Conservation (phyloP, 164 flowering plant genomes). For the Vitis cinerea region DNA sequence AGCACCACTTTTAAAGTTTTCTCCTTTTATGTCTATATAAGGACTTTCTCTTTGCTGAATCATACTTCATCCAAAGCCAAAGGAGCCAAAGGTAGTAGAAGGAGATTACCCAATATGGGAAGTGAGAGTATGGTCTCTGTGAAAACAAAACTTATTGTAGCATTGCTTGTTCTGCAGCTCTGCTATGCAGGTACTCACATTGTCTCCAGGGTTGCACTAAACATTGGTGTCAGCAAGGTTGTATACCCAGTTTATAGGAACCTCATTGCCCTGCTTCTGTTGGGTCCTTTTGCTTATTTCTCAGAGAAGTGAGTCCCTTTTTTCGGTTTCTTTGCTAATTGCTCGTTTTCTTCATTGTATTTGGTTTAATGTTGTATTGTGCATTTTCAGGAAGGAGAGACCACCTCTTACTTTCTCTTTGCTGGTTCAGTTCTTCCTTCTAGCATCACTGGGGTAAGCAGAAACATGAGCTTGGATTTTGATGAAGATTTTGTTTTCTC, state of each 20-base stretch:
- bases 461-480: neutral
- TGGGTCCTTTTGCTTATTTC: slow-evolving; percentile 69
- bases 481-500: neutral
- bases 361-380: neutral
- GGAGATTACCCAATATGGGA: slow-evolving; percentile 15
- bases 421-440: slow-evolving; percentile 66
- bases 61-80: neutral
- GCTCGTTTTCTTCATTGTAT: neutral
- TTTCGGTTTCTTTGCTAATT: neutral
- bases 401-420: slow-evolving; percentile 68
- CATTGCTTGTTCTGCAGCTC: slow-evolving; percentile 57
- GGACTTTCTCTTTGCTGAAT: too few species aligned
- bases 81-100: neutral
- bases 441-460: slow-evolving; percentile 69
- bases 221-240: slow-evolving; percentile 79
- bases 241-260: slow-evolving; percentile 78
- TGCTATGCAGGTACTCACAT: slow-evolving; percentile 79
- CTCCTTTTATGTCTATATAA: too few species aligned
- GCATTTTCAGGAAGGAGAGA: slow-evolving; percentile 60
- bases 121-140: slow-evolving; percentile 32
- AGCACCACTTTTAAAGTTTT: too few species aligned
- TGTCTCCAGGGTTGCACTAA: slow-evolving; percentile 78
- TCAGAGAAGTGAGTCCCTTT: slow-evolving; percentile 56
- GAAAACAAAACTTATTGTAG: slow-evolving; percentile 54
- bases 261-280: slow-evolving; percentile 56